Evolutionary conservation across 2,329 filamentous ascomycete genomes (phyloP).

Genomic region (Epichloe sylvatica): DNA sequence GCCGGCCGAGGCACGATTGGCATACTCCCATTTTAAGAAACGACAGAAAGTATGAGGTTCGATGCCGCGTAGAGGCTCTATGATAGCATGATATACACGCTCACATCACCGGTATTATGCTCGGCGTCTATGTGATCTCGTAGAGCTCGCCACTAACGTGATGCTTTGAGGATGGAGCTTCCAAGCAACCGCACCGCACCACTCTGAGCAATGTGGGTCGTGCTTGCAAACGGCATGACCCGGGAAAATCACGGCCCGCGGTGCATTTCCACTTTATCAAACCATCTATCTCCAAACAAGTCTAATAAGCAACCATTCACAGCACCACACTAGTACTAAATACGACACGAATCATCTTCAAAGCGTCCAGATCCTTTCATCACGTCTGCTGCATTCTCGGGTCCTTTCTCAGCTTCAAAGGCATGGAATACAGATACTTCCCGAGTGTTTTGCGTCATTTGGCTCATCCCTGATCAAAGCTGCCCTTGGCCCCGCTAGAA

Average conservation of each 20-base stretch:
- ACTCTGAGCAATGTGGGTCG: not conserved
- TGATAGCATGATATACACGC: not conserved
- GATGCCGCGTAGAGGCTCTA: not conserved
- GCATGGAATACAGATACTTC: not conserved
- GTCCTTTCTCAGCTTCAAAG: too few species aligned
- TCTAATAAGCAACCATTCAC: too few species aligned
- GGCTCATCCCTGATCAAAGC: not conserved
- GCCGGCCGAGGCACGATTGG: conserved; percentile 44
- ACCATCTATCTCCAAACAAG: too few species aligned
- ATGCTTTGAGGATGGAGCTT: not conserved
- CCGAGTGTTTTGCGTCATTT: not conserved
- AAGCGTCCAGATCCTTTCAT: not conserved
- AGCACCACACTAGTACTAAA: too few species aligned
- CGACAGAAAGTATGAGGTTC: not conserved
- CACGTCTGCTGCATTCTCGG: not conserved
- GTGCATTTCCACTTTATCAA: not conserved
- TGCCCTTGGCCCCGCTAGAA: not conserved
- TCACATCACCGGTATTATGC: conserved; percentile 5
- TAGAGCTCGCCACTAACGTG: not conserved
- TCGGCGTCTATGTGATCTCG: not conserved
- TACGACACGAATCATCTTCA: not conserved
- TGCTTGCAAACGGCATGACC: not conserved
- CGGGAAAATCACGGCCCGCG: conserved; percentile 3
- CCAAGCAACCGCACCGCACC: too few species aligned
- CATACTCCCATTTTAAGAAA: conserved; percentile 41